Percentiles rank a stretch among this genome's conserved stretches.
Evolutionary conservation across 257 asterid species (phyloP).

Genomic region (Eustoma russellianum): DNA sequence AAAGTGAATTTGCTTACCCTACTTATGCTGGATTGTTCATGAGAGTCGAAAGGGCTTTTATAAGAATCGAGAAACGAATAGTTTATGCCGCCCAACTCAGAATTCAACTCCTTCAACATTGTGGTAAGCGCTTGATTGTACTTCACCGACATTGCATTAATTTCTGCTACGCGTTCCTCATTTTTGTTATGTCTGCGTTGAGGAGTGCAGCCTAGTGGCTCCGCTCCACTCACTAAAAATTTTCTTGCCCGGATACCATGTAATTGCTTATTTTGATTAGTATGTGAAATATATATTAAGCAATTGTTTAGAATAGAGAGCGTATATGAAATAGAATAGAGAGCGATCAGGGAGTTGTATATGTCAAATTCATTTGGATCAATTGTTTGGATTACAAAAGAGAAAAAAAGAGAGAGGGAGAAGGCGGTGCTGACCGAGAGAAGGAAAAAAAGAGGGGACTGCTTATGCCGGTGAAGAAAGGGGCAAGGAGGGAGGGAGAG

Average conservation of each 20-base stretch:
- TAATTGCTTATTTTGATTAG: conserved; percentile 39
- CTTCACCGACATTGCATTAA: conserved; percentile 39
- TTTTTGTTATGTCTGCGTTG: conserved; percentile 23
- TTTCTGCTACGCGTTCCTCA: conserved; percentile 37
- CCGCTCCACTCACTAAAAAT: conserved; percentile 30
- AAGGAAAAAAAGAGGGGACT: too few relatives aligned
- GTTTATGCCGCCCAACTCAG: conserved; percentile 33
- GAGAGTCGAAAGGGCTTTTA: conserved; percentile 26
- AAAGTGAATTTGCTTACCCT: conserved; percentile 36
- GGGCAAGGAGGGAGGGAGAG: too few relatives aligned
- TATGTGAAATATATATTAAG: too few relatives aligned
- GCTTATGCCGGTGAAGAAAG: too few relatives aligned
- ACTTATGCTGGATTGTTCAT: conserved; percentile 34
- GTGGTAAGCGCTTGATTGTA: conserved; percentile 41
- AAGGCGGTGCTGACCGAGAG: too few relatives aligned
- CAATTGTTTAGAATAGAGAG: too few relatives aligned
- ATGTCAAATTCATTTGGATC: too few relatives aligned
- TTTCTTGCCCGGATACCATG: conserved; percentile 55
- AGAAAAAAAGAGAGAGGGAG: too few relatives aligned
- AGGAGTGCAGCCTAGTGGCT: conserved; percentile 68
- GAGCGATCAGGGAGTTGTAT: too few relatives aligned
- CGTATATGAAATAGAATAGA: too few relatives aligned
- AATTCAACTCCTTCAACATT: too few relatives aligned
- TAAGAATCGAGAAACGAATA: conserved; percentile 51
- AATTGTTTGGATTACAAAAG: too few relatives aligned